Percentiles rank a stretch among this genome's conserved stretches.
These are phyloP conservation scores for Parachaetomium inaequale DNA, from an alignment of 495 filamentous ascomycete genomes.

Conservation along the genomic window DNA sequence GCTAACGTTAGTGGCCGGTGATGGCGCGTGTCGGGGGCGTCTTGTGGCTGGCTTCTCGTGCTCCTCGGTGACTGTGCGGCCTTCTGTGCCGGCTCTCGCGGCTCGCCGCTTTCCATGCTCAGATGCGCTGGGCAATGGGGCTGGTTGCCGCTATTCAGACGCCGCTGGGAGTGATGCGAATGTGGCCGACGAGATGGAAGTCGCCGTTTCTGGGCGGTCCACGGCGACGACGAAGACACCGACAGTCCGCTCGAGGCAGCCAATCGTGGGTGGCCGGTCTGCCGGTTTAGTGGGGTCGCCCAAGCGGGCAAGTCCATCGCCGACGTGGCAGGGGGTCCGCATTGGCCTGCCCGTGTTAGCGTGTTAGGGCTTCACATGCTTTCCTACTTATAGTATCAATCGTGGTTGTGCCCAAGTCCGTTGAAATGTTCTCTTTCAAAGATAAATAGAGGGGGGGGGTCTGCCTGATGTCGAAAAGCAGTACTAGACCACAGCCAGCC, in stretches of 20 bases:
- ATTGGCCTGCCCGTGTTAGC: not conserved
- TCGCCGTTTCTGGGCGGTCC: not conserved
- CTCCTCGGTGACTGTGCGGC: conserved; percentile 15
- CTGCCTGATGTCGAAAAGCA: too few species aligned
- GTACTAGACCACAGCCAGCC: too few species aligned
- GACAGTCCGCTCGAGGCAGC: conserved; percentile 2
- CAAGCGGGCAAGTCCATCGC: conserved; percentile 2
- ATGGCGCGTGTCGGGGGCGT: not conserved
- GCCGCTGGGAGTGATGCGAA: not conserved
- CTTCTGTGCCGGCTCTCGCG: conserved; percentile 22
- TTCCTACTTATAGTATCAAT: not conserved
- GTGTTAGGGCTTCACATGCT: not conserved
- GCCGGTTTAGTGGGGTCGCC: not conserved
- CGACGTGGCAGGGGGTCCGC: not conserved
- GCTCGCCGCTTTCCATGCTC: conserved; percentile 18
- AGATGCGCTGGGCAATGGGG: not conserved
- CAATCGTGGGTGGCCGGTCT: not conserved
- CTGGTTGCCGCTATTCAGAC: conserved; percentile 3
- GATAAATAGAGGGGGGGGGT: too few species aligned
- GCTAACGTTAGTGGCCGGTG: not conserved
- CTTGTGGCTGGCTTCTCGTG: not conserved
- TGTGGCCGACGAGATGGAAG: not conserved
- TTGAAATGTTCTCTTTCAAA: not conserved
- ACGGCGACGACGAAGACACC: not conserved
- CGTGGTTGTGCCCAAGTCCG: not conserved